Evolutionary conservation across 345 rosid genomes (phyloP).

Genomic region (Arabis alpina): DNA sequence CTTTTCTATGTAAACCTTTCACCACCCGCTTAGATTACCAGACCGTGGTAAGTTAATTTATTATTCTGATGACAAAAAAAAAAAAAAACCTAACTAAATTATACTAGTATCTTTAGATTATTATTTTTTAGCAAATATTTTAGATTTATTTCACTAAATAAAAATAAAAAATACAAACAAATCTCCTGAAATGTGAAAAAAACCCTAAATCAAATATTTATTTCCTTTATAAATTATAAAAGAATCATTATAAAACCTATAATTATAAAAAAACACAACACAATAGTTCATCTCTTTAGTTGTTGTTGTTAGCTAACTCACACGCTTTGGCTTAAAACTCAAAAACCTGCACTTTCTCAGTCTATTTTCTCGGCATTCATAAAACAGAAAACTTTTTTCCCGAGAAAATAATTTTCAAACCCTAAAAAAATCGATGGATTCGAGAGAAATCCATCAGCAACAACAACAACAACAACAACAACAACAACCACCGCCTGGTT

Average conservation of each 20-base stretch:
- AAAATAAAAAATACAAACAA: neutral
- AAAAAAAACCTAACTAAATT: neutral
- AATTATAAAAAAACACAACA: neutral
- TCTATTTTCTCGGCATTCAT: slow-evolving; percentile 46
- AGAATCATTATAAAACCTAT: neutral
- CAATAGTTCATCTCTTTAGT: slow-evolving; percentile 1
- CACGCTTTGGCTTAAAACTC: slow-evolving; percentile 49
- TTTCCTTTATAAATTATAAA: neutral
- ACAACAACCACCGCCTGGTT: slow-evolving; percentile 38
- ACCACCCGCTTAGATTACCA: too few species aligned
- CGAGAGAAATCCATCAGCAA: slow-evolving; percentile 51
- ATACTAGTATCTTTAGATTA: neutral
- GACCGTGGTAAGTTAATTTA: too few species aligned
- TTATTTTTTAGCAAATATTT: neutral
- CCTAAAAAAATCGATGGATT: slow-evolving; percentile 52
- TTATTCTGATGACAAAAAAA: too few species aligned
- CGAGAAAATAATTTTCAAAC: neutral
- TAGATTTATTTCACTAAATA: neutral
- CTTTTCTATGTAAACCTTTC: too few species aligned
- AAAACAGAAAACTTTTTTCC: slow-evolving; percentile 20
- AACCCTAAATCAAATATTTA: slow-evolving; percentile 9
- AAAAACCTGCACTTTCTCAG: slow-evolving; percentile 48
- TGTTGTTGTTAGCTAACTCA: slow-evolving; percentile 42
- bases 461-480: slow-evolving; percentile 28
- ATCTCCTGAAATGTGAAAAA: slow-evolving; percentile 16